Conservation (phyloP, 208 protist species). For the Leishmania aethiopica region DNA sequence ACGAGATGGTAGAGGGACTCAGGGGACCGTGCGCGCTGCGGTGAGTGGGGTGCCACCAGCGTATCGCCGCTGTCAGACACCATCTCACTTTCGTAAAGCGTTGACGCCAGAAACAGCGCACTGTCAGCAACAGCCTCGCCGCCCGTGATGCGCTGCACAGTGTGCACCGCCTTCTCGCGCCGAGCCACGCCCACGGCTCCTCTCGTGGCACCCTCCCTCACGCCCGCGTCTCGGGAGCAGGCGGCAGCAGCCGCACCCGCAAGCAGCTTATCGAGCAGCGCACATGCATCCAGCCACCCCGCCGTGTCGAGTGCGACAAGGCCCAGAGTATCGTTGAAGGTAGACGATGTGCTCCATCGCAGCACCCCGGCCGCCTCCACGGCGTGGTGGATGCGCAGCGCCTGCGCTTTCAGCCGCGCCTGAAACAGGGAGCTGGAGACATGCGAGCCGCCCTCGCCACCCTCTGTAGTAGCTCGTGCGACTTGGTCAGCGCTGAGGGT, state of each 20-base stretch:
- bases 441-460: background rate
- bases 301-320: slow-evolving; percentile 34
- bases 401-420: slow-evolving; percentile 23
- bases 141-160: background rate
- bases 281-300: slow-evolving; percentile 49
- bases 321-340: slow-evolving; percentile 66
- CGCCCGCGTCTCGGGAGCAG: background rate
- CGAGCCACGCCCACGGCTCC: background rate
- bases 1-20: slow-evolving; percentile 16
- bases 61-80: background rate
- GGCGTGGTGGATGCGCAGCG: slow-evolving; percentile 17
- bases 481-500: background rate
- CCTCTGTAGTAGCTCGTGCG: background rate
- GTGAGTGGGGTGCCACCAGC: background rate
- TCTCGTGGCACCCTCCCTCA: background rate
- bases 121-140: background rate
- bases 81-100: background rate
- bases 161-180: background rate
- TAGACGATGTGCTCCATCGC: slow-evolving; percentile 45
- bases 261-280: slow-evolving; percentile 46
- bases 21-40: background rate
- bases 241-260: background rate
- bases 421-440: slow-evolving; percentile 1
- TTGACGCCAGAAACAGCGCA: background rate
- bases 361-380: slow-evolving; percentile 18